Evolutionary conservation across 495 filamentous ascomycete genomes (phyloP).

Genomic region (Rhypophila decipiens): DNA sequence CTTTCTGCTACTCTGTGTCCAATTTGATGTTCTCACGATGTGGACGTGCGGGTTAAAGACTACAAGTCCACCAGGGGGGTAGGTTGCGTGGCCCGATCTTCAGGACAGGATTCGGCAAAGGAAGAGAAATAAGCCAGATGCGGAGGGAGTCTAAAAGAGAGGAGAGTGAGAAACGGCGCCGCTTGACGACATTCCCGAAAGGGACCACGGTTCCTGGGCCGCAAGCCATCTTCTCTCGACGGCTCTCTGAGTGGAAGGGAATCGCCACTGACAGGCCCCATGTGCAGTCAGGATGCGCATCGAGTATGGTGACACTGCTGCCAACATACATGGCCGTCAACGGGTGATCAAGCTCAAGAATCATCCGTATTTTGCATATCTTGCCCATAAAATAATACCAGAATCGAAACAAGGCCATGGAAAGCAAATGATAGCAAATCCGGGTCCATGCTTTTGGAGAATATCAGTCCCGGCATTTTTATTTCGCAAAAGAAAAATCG

Average conservation of each 20-base stretch:
- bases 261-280: conserved; percentile 8
- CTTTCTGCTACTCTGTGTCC: background rate
- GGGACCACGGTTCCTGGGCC: conserved; percentile 21
- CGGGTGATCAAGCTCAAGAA: conserved; percentile 3
- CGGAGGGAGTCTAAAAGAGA: conserved; percentile 24
- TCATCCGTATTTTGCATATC: too few relatives aligned
- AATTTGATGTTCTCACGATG: too few relatives aligned
- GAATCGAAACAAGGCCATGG: too few relatives aligned
- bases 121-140: conserved; percentile 13
- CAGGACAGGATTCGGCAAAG: conserved; percentile 15
- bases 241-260: background rate
- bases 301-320: conserved; percentile 20
- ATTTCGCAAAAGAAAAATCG: too few relatives aligned
- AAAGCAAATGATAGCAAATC: too few relatives aligned
- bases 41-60: too few relatives aligned
- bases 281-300: conserved; percentile 6
- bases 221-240: conserved; percentile 10
- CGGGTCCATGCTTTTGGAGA: too few relatives aligned
- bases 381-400: too few relatives aligned
- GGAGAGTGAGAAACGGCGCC: conserved; percentile 17
- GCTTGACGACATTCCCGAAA: conserved; percentile 29
- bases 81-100: conserved; percentile 19
- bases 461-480: too few relatives aligned
- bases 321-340: conserved; percentile 5
- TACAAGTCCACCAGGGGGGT: conserved; percentile 2